These are phyloP conservation scores for Porodaedalea pini DNA, from an alignment of 1,284 basidiomycete genomes.

Conservation along the genomic window DNA sequence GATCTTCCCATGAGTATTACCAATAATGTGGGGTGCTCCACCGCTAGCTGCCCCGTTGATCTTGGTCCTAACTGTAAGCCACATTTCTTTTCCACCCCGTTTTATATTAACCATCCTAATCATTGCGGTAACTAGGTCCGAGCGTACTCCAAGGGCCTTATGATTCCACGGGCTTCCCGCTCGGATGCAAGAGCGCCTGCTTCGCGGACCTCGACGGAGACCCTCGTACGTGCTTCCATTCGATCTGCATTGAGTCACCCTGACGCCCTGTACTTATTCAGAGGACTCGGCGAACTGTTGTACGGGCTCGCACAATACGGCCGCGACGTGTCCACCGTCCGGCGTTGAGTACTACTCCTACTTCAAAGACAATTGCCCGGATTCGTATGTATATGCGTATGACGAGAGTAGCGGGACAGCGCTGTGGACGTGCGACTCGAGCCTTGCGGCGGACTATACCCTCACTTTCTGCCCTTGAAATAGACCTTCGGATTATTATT, in stretches of 20 bases:
- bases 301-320: conserved; percentile 47
- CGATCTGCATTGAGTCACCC: not conserved
- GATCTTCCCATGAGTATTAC: conserved; percentile 56
- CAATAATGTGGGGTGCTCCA: conserved; percentile 48
- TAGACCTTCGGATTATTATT: too few species aligned
- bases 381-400: conserved; percentile 55
- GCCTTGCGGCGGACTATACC: conserved; percentile 46
- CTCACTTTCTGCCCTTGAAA: conserved; percentile 50
- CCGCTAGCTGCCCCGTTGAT: conserved; percentile 51
- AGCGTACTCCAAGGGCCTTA: conserved; percentile 46
- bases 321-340: conserved; percentile 47
- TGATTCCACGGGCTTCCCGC: conserved; percentile 46
- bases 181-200: conserved; percentile 61
- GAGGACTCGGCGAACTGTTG: conserved; percentile 48
- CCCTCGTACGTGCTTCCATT: conserved; percentile 30
- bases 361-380: conserved; percentile 55
- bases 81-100: not conserved
- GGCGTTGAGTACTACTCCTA: conserved; percentile 46
- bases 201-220: conserved; percentile 48
- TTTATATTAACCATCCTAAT: too few species aligned
- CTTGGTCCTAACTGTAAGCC: conserved; percentile 44
- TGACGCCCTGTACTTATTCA: conserved; percentile 5
- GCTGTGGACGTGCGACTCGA: conserved; percentile 47
- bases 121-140: conserved; percentile 52
- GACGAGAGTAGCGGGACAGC: conserved; percentile 53